A percentile compares a stretch with the other conserved stretches of the same genome.
These are phyloP conservation scores for Talaromyces sp. DNA, from an alignment of 2,329 filamentous ascomycete genomes.

Conservation along the genomic window DNA sequence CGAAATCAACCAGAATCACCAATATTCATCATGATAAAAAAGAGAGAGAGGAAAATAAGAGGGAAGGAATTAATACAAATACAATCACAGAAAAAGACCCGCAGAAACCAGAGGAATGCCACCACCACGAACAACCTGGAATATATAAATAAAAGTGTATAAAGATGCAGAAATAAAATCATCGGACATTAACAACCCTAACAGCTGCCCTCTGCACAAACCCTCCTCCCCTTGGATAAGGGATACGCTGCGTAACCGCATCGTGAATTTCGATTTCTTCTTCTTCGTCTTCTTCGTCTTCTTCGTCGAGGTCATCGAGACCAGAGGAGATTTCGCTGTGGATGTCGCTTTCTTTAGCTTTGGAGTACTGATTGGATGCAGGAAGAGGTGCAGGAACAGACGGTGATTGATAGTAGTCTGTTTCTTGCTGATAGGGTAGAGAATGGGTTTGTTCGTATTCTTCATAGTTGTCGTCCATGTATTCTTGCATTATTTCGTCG, in stretches of 20 bases:
- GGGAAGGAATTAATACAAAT: too few species aligned
- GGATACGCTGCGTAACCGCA: conserved; percentile 9
- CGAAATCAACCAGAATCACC: too few species aligned
- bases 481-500: conserved; percentile 15
- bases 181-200: conserved; percentile 11
- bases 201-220: conserved; percentile 11
- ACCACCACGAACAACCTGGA: too few species aligned
- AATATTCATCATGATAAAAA: too few species aligned
- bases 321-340: neutral
- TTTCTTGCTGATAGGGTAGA: neutral
- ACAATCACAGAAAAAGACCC: too few species aligned
- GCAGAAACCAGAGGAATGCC: too few species aligned
- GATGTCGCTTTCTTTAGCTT: neutral
- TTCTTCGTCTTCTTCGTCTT: conserved; percentile 3
- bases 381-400: neutral
- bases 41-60: too few species aligned
- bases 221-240: conserved; percentile 1
- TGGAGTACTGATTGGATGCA: neutral
- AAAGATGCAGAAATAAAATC: neutral
- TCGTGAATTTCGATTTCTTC: conserved; percentile 14
- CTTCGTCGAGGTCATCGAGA: conserved; percentile 6
- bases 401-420: neutral
- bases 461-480: conserved; percentile 10
- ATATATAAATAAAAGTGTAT: too few species aligned
- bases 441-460: neutral